Evolutionary conservation across 2,329 filamentous ascomycete species (phyloP).

Genomic region (Trichoderma afroharzianum): DNA sequence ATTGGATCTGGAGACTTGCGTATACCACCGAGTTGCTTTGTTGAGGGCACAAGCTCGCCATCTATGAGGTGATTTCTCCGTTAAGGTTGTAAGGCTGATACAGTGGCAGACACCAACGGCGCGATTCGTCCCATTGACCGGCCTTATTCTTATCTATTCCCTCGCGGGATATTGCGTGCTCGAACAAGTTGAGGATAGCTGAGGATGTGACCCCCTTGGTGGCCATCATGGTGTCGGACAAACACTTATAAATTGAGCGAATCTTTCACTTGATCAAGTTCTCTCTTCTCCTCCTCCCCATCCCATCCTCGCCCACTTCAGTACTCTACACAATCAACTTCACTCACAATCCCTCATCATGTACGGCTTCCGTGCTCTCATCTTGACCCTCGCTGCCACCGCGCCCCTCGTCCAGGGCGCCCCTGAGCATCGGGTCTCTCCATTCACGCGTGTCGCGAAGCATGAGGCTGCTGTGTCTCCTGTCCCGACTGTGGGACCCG

Average conservation of each 20-base stretch:
- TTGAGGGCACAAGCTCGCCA: neutral
- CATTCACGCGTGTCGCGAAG: too few relatives aligned
- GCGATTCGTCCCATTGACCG: neutral
- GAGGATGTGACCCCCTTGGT: neutral
- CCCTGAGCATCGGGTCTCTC: neutral
- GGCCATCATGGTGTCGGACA: neutral
- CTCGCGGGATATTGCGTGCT: neutral
- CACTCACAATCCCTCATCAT: neutral
- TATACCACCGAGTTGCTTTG: neutral
- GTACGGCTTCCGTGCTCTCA: neutral
- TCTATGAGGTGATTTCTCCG: neutral
- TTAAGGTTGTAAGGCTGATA: neutral
- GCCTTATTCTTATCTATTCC: neutral
- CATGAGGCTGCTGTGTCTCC: neutral
- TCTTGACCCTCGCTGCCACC: neutral
- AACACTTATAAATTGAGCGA: neutral
- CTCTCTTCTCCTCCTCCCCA: neutral
- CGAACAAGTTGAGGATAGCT: neutral
- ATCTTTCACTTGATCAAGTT: neutral
- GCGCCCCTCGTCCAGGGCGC: neutral
- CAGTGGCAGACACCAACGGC: neutral
- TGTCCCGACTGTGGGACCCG: neutral
- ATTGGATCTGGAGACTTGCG: conserved; percentile 17
- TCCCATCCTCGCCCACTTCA: neutral
- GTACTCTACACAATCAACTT: neutral